Evolutionary conservation across 2,329 filamentous ascomycete species (phyloP).

Genomic region (Pestalotiopsis sp.): DNA sequence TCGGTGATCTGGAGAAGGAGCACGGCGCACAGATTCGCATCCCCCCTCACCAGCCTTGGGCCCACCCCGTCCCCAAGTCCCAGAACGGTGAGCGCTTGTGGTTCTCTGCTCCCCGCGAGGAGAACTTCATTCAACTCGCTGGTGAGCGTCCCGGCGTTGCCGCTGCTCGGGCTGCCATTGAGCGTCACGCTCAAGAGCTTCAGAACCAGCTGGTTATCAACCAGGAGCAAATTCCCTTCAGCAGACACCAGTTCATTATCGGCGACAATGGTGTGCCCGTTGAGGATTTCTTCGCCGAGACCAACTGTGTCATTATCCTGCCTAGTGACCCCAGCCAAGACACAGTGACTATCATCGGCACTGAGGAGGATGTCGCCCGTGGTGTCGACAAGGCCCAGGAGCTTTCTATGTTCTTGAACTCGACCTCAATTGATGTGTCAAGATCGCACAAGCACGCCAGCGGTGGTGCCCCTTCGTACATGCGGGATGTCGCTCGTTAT

Average conservation of each 20-base stretch:
- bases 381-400: slow-evolving; percentile 87
- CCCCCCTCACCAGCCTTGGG: slow-evolving; percentile 79
- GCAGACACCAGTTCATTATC: slow-evolving; percentile 92
- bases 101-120: slow-evolving; percentile 70
- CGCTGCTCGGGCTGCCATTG: slow-evolving; percentile 77
- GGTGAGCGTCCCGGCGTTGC: slow-evolving; percentile 85
- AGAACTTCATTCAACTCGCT: slow-evolving; percentile 80
- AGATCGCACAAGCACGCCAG: slow-evolving; percentile 77
- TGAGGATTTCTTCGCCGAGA: slow-evolving; percentile 86
- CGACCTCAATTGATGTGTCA: slow-evolving; percentile 80
- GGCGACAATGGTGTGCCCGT: slow-evolving; percentile 79
- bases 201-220: slow-evolving; percentile 76
- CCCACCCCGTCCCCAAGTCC: slow-evolving; percentile 66
- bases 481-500: slow-evolving; percentile 85
- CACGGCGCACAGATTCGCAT: slow-evolving; percentile 82
- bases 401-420: slow-evolving; percentile 84
- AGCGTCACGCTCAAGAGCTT: slow-evolving; percentile 76
- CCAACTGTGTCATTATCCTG: slow-evolving; percentile 85
- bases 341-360: slow-evolving; percentile 82
- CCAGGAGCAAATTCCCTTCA: slow-evolving; percentile 80
- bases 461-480: slow-evolving; percentile 75
- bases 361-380: slow-evolving; percentile 69
- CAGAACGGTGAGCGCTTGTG: slow-evolving; percentile 66
- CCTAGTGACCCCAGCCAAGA: slow-evolving; percentile 80
- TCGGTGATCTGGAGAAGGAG: slow-evolving; percentile 70